Conservation (phyloP, 805 yeast species). For the Hyphopichia homilentoma region DNA sequence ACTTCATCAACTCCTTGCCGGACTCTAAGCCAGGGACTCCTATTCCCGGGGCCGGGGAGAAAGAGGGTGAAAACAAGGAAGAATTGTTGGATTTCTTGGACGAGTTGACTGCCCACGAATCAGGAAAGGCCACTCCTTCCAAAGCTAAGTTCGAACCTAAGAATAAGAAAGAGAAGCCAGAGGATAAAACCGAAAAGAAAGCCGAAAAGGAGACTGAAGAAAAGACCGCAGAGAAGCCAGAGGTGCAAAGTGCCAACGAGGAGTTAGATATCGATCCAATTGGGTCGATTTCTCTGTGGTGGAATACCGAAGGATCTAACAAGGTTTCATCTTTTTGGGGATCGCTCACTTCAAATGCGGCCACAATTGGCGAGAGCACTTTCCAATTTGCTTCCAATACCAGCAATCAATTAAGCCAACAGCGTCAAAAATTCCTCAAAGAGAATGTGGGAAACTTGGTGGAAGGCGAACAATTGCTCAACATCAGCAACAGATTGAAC, state of each 20-base stretch:
- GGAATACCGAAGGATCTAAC: slow-evolving; percentile 65
- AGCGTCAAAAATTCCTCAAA: slow-evolving; percentile 33
- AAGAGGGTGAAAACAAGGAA: slow-evolving; percentile 37
- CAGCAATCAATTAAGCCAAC: slow-evolving; percentile 37
- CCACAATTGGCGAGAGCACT: slow-evolving; percentile 46
- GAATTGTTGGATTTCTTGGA: slow-evolving; percentile 58
- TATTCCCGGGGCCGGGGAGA: slow-evolving; percentile 24
- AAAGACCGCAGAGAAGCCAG: slow-evolving; percentile 2
- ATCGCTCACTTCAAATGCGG: slow-evolving; percentile 53
- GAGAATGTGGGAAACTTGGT: slow-evolving; percentile 11
- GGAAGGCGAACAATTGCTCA: slow-evolving; percentile 22
- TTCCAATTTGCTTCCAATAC: slow-evolving; percentile 46
- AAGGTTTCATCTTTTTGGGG: slow-evolving; percentile 69
- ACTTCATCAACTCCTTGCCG: slow-evolving; percentile 76
- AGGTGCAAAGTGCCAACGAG: slow-evolving; percentile 7
- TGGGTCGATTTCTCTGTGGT: slow-evolving; percentile 67
- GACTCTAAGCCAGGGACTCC: slow-evolving; percentile 43
- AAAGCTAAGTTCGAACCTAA: slow-evolving; percentile 33
- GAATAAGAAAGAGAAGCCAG: slow-evolving; percentile 13
- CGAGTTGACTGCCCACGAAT: slow-evolving; percentile 51
- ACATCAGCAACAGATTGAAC: slow-evolving; percentile 26
- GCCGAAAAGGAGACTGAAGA: slow-evolving; percentile 2
- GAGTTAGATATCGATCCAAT: slow-evolving; percentile 52
- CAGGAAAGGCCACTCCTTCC: slow-evolving; percentile 10
- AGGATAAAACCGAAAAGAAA: slow-evolving; percentile 9